These are phyloP conservation scores for Gossypium schwendimanii DNA, from an alignment of 441 rosid species.

Conservation along the genomic window DNA sequence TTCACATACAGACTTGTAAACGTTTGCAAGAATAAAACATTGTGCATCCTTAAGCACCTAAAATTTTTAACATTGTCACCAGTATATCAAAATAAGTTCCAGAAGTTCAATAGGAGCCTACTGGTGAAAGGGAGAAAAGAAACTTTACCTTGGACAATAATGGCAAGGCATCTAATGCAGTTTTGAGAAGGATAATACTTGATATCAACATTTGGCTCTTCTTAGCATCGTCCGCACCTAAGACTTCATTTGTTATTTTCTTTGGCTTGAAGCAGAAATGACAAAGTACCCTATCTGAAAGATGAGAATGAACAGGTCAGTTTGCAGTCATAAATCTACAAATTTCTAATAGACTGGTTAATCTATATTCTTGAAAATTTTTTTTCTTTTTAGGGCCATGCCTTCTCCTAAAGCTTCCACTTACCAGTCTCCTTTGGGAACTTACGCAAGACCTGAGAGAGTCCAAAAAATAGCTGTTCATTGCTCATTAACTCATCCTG, in stretches of 20 bases:
- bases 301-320: slow-evolving; percentile 19
- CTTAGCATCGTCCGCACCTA: slow-evolving; percentile 58
- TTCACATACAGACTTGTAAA: slow-evolving; percentile 73
- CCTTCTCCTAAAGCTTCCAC: slow-evolving; percentile 18
- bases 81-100: slow-evolving; percentile 7
- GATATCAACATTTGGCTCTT: slow-evolving; percentile 84
- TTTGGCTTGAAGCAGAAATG: slow-evolving; percentile 95
- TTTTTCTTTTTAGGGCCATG: not conserved
- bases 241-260: slow-evolving; percentile 65
- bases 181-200: slow-evolving; percentile 92
- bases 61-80: slow-evolving; percentile 20
- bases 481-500: slow-evolving; percentile 97
- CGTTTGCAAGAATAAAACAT: slow-evolving; percentile 75
- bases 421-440: slow-evolving; percentile 95
- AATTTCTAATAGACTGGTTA: slow-evolving; percentile 13
- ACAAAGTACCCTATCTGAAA: slow-evolving; percentile 88
- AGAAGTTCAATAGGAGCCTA: not conserved
- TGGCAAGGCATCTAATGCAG: slow-evolving; percentile 93
- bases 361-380: not conserved
- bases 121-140: slow-evolving; percentile 11
- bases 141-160: slow-evolving; percentile 62
- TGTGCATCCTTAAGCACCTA: slow-evolving; percentile 87
- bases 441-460: slow-evolving; percentile 88
- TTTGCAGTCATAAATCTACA: slow-evolving; percentile 13
- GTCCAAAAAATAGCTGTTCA: slow-evolving; percentile 93